Base-by-base conservation (phyloP, 2,329 filamentous ascomycete species). In the Epicoccum sorghinum region DNA sequence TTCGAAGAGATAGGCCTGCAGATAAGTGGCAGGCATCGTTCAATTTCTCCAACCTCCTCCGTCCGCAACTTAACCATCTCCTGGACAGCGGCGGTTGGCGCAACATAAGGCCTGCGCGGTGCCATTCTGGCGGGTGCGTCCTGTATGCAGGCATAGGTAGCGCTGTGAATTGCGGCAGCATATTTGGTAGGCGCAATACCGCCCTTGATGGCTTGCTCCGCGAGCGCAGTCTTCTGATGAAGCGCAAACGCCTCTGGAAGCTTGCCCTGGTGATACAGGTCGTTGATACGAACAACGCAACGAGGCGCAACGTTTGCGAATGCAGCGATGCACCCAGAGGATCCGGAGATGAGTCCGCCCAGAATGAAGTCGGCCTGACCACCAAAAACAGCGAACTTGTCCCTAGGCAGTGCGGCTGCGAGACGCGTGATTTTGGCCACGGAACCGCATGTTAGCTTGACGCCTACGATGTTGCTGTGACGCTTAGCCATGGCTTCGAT, bases 321-420 rank as follows among this genome's bases (percentile, higher is more conserved):
- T 1, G 80, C 82, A 4, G 80, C 79, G 56, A 86, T 82, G 58
- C 80, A 83, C 1, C 83, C 82, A 3, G 79, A 78, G 4, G 76
- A 78, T 0, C 83, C 83, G 3, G 78, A 77, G 12, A 76, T 75
- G 24, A 86, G 59, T 1, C 81, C 82, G 3, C 78, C 81, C 30
- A 85, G 73, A 32, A 90, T 74, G 68, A 89, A 91, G 65, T 91
- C 89, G 4, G 83, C 85, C 74, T 91, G 88, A 0, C 89, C 89
- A 3, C 87, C 88, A 60, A 85, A 90, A 1, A 85, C 82, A 4
- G 86, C 83, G 66, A 91, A 91, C 22, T 80, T 71, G 3, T 82
- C 78, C 0, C 81, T 72, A 0, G 79, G 71, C 55, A 80, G 77
- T 13, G 70, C 70, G 4, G 80, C 77, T 1, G 80, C 78, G n/a